Base-by-base conservation (phyloP, 192 early-diverging fungal genomes). In the Podila clonocystis region DNA sequence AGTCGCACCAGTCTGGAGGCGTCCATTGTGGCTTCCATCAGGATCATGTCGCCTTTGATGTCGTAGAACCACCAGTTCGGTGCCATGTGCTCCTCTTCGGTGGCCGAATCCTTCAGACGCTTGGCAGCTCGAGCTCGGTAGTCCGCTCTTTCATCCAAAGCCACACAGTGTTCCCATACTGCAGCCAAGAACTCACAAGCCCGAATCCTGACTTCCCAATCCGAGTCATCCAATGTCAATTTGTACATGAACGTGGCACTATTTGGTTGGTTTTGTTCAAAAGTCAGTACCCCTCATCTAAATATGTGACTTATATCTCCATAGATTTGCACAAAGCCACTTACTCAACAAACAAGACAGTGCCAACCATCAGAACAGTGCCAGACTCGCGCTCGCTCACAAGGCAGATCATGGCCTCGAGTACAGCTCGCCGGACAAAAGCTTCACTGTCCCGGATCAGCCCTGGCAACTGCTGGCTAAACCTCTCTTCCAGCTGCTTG, bases 351-450 rank as follows among this genome's bases (percentile, higher is more conserved):
- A 68, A 69, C 19, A 80, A 57, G 5, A 55, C 34, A 4, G 63
- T 72, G 63, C 73, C 76, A 50, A 74, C 82, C 69, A 86, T 74
- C 11, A 84, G 26, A 11, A 90, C 69, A n/a, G 82, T 65, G 19
- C 84, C 85, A 33, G 84, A 88, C 50, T 82, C 82, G 33, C 84
- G 82, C 63, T 88, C 74, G 13, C 65, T 68, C 28, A 86, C 77
- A 17, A 90, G 61, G 66, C 84, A 88, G 31, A 68, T 70, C 72
- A 90, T 87, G 7, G 82, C 74, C 50, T 90, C 87, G 63, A 90
- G 71, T 15, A 83, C 82, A 7, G 87, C 84, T 28, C 86, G 79
- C 58, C 88, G 68, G 2, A 90, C 88, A 77, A 87, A 84, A 2
- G 86, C 86, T 59, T 87, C 86, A 2, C 83, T 61, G 65, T 90